Evolutionary conservation across 1,284 basidiomycete species (phyloP).

Genomic region (Naganishia liquefaciens): DNA sequence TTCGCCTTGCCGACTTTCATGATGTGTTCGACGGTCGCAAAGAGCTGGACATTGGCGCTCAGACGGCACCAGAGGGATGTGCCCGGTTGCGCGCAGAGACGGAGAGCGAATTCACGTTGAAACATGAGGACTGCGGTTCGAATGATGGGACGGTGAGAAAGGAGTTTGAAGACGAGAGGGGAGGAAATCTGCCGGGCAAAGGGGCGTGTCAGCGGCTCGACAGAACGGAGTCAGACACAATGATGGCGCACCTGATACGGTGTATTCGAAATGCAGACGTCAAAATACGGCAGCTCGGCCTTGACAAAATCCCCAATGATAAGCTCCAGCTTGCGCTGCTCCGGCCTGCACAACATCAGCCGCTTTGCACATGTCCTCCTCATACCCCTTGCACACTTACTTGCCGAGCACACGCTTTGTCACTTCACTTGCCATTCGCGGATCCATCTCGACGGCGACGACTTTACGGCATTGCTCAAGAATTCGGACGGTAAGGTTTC

Average conservation of each 20-base stretch:
- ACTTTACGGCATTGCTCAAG: slow-evolving; percentile 90
- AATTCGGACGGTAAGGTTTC: slow-evolving; percentile 93
- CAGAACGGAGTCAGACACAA: background rate
- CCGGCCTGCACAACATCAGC: slow-evolving; percentile 64
- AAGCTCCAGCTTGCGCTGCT: slow-evolving; percentile 90
- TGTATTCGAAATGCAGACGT: slow-evolving; percentile 98
- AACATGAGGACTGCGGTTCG: slow-evolving; percentile 98
- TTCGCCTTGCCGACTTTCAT: slow-evolving; percentile 97
- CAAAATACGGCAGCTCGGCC: slow-evolving; percentile 93
- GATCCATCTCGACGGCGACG: slow-evolving; percentile 97
- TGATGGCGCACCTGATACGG: slow-evolving; percentile 73
- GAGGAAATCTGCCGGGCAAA: slow-evolving; percentile 76
- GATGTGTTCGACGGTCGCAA: slow-evolving; percentile 90
- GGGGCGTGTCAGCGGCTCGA: background rate
- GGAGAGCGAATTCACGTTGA: slow-evolving; percentile 94
- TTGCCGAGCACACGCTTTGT: slow-evolving; percentile 97
- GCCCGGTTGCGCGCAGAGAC: slow-evolving; percentile 83
- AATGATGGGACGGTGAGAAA: slow-evolving; percentile 92
- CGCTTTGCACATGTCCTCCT: background rate
- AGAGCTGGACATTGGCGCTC: slow-evolving; percentile 94
- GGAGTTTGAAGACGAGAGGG: slow-evolving; percentile 91
- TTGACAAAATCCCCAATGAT: slow-evolving; percentile 98
- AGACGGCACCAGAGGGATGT: slow-evolving; percentile 90
- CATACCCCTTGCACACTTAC: slow-evolving; percentile 69
- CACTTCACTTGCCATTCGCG: slow-evolving; percentile 96